A percentile compares a stretch with the other conserved stretches of the same genome.
Conservation (phyloP, 1,139 yeast species). For the Zhuliangozyma parablackwelliae region DNA sequence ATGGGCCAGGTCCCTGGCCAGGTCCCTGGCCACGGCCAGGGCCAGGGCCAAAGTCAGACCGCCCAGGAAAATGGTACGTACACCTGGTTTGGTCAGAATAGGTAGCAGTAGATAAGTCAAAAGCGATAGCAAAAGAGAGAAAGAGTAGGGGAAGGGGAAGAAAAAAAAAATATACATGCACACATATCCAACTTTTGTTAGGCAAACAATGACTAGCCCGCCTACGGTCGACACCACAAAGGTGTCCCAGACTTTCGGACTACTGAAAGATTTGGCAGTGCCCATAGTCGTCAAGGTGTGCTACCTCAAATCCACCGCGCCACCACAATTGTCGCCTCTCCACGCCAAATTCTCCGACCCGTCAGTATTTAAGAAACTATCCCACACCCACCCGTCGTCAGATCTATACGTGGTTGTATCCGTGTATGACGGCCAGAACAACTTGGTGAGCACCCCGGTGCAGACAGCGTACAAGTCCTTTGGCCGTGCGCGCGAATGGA, state of each 20-base stretch:
- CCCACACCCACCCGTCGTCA: constrained; percentile 48
- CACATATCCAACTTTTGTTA: too few species aligned
- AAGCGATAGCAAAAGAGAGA: too few species aligned
- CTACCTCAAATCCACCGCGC: constrained; percentile 22
- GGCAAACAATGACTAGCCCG: too few species aligned
- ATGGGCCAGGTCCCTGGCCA: too few species aligned
- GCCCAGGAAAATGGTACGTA: too few species aligned
- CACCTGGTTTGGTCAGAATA: too few species aligned
- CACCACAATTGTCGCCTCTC: constrained; percentile 35
- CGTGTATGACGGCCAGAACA: constrained; percentile 50
- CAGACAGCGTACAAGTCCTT: constrained; percentile 64
- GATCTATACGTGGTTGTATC: constrained; percentile 63
- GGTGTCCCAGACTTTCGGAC: constrained; percentile 59
- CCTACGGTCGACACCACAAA: neutral
- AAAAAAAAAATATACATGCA: too few species aligned
- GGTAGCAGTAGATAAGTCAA: too few species aligned
- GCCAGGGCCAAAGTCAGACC: too few species aligned
- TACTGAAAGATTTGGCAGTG: constrained; percentile 64
- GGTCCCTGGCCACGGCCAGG: too few species aligned
- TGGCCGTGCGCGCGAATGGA: constrained; percentile 40
- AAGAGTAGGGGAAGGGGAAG: too few species aligned
- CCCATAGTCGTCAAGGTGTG: constrained; percentile 43
- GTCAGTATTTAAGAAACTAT: constrained; percentile 40
- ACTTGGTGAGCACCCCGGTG: constrained; percentile 63
- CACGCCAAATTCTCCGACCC: constrained; percentile 59